Conservation (phyloP, 1,139 yeast species). For the Sugiyamaella sp. region DNA sequence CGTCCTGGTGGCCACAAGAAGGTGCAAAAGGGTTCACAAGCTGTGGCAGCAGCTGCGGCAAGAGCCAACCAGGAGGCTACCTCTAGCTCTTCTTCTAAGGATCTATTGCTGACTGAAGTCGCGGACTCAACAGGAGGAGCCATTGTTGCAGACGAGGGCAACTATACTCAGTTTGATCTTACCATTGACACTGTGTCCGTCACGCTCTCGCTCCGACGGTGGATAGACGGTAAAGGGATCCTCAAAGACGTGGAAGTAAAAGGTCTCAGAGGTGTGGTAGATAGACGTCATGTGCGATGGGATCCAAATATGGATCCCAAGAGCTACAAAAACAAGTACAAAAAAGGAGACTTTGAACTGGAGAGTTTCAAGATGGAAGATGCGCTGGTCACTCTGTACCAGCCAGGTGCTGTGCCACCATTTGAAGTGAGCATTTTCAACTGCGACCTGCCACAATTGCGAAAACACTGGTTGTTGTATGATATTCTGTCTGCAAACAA, state of each 20-base stretch:
- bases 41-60: constrained; percentile 57
- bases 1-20: constrained; percentile 58
- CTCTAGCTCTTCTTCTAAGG: constrained; percentile 15
- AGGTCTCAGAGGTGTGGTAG: constrained; percentile 90
- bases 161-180: constrained; percentile 91
- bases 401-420: constrained; percentile 75
- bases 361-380: constrained; percentile 83
- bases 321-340: constrained; percentile 69
- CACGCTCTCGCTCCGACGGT: constrained; percentile 76
- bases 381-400: constrained; percentile 75
- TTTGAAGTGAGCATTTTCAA: constrained; percentile 85
- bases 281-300: constrained; percentile 86
- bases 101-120: neutral
- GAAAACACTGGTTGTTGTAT: constrained; percentile 92
- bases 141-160: constrained; percentile 78
- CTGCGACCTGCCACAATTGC: constrained; percentile 73
- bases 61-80: constrained; percentile 31
- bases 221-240: constrained; percentile 90
- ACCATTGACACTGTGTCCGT: constrained; percentile 85
- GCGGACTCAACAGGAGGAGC: constrained; percentile 34
- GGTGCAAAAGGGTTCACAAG: constrained; percentile 71
- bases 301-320: constrained; percentile 80
- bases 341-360: constrained; percentile 92
- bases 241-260: constrained; percentile 77
- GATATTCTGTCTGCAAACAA: constrained; percentile 84